Base-by-base conservation (phyloP, 768 basidiomycete species). In the Boletus tylopilopsis region DNA sequence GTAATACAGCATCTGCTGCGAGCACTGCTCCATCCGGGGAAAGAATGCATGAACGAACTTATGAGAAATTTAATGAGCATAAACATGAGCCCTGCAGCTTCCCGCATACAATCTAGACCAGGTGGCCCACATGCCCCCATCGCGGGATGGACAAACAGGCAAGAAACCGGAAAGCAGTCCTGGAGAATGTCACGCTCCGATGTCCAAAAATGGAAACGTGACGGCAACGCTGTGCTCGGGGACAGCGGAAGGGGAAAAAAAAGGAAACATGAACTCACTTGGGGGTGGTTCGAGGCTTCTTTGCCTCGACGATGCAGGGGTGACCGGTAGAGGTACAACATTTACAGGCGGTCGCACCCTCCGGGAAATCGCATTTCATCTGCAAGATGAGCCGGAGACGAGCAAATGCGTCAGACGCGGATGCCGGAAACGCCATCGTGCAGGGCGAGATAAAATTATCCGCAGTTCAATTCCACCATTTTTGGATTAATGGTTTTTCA, bases 321-420 rank as follows among this genome's bases (percentile, higher is more conserved):
- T 90, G 86, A 2, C 85, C 83, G 43, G 82, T 79, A 23, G 76
- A 59, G 58, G 79, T 84, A 68, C 90, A 92, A 41, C 90, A 79
- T 61, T 77, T 83, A 70, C 90, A 92, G n/a, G 85, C 82, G 60
- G 80, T 82, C 46, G 85, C 81, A 51, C 80, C 74, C 55, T 73
- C 74, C 33, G 84, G 84, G 63, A 91, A 90, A 57, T 84, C 84
- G 69, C 90, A 92, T 75, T 85, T 90, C 90, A 92, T 92, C 86
- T 90, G 54, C 51, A n/a, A n/a, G 33, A 18, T 52, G 43, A 27
- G 36, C 56, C 57, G 56, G 55, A 48, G 45, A 38, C 21, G 39
- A 18, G 21, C 21, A 24, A 35, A 29, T 25, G 21, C 19, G 18
- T n/a, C 47, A 32, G 29, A 29, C 10, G 34, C 51, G 44, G 53